Base-by-base conservation (phyloP, 179 eudicot species). In the Carnegiea gigantea region DNA sequence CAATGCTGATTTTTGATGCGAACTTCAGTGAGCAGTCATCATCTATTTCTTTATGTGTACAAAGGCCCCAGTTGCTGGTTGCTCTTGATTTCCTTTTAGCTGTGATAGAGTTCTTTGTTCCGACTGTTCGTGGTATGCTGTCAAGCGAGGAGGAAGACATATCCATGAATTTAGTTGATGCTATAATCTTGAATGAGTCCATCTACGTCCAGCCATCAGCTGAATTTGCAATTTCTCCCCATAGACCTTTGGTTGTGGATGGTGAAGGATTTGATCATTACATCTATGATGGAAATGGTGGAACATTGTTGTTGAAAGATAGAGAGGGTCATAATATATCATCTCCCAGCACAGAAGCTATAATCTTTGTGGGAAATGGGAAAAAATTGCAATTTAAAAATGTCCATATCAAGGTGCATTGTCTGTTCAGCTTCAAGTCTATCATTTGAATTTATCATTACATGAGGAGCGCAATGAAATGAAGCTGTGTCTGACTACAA, bases 21-120 rank as follows among this genome's bases (percentile, higher is more conserved):
- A 96, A 87, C 78, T 88, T 92, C 57, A 82, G 83, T 84, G 88
- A 92, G 77, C 54, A 78, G 53, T 89, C 88, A 10, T 92, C 96
- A 59, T 90, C 83, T 83, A 80, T 96, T 8, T 92, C 91, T 87
- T 79, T 96, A 74, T 89, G 96, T 83, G 75, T 94, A 79, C 99
- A 96, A 86, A 91, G 99, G 90, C 99, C 99, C 74, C 99, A 93
- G 70, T 81, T 96, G 86, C 98, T 96, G 62, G 99, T 96, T 83
- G 96, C 99, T 54, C 99, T 96, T 84, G 99, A 96, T 85, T 96
- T 96, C 83, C 90, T 96, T 73, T 81, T 96, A 79, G 99, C 95
- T 72, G 92, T 92, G 48, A 89, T 87, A 73, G 98, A 96, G 84
- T 96, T 94, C 88, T 96, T 96, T 88, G 96, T 92, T 53, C 99